Evolutionary conservation across 2,329 filamentous ascomycete genomes (phyloP).

Genomic region (Madurella fahalii): DNA sequence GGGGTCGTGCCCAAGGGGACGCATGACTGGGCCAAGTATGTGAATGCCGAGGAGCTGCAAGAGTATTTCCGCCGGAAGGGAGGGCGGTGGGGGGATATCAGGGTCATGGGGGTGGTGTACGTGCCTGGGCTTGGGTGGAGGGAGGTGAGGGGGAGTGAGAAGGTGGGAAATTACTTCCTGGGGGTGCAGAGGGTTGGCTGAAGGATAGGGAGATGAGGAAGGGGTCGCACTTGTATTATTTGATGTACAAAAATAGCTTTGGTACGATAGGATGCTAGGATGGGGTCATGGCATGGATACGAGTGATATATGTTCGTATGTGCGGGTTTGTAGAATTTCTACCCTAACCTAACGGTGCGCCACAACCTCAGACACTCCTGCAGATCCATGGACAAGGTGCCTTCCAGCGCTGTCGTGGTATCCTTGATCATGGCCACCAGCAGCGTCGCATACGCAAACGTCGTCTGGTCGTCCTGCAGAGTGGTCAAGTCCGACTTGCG

Average conservation of each 20-base stretch:
- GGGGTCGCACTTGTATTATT: not conserved
- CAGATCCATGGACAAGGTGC: conserved; percentile 47
- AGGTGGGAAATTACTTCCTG: conserved; percentile 94
- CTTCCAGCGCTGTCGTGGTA: conserved; percentile 42
- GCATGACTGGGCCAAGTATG: conserved; percentile 95
- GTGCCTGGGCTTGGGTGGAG: conserved; percentile 88
- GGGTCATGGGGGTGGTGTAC: conserved; percentile 80
- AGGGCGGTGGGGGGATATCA: conserved; percentile 53
- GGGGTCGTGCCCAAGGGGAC: conserved; percentile 87
- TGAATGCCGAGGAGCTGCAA: conserved; percentile 76
- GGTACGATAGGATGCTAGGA: not conserved
- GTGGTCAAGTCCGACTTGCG: conserved; percentile 40
- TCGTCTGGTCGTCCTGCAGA: conserved; percentile 36
- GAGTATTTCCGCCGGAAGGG: conserved; percentile 45
- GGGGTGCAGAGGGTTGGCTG: conserved; percentile 55
- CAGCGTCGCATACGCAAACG: conserved; percentile 46
- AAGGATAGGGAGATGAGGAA: not conserved
- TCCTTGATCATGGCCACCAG: conserved; percentile 46
- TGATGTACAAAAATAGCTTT: not conserved
- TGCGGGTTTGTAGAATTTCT: not conserved
- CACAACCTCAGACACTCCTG: conserved; percentile 53
- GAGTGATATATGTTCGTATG: not conserved
- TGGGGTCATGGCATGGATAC: not conserved
- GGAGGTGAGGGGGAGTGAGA: conserved; percentile 74
- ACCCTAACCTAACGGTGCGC: conserved; percentile 50